Evolutionary conservation across 2,329 filamentous ascomycete species (phyloP), one percentile per base, ranked within the genome.

Genomic region (Colletotrichum costaricense): DNA sequence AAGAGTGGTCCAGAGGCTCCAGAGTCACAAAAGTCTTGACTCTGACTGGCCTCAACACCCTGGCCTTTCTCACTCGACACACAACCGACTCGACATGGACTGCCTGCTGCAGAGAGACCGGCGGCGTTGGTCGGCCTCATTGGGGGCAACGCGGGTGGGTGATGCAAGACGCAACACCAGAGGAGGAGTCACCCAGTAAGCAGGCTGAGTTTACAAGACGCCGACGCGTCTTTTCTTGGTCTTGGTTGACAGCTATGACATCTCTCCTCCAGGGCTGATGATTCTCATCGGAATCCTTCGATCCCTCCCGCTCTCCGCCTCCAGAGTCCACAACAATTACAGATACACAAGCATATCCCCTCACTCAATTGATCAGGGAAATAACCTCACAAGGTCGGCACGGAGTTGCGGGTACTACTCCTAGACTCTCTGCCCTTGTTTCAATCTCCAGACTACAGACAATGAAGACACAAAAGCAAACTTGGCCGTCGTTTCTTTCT

Each of bases 111-210:
- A 65, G 49, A 65, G 49, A 42, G 14, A 30, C 19, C 26, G 33
- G 24, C 63, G 63, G 63, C 65, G 65, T 26, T 35, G 35, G 42
- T 42, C 52, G 65, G 66, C 66, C 70, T 65, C 54, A 63, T 59
- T 70, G 67, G 67, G 67, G 69, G 54, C 54, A 69, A 55, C 65
- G 26, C 46, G 65, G 22, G 57, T 70, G 59, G 42, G 59, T 38
- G 59, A 73, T 63, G 70, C 70, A 65, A 55, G 30, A 64, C 57
- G 59, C 63, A n/a, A 64, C 66, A 46, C 28, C 16, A 35, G 30
- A 57, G 26, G 57, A 63, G 38, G 38, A 63, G 28, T 33, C 42
- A 33, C 28, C 26, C 60, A 55, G 52, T 52, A 71, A 38, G 38
- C 63, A 42, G 66, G 54, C 66, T 69, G 42, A 49, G 58, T 69